Percentiles rank a stretch among this genome's conserved stretches.
Evolutionary conservation across 2,329 filamentous ascomycete genomes (phyloP).

Genomic region (Calonectria ilicicola): DNA sequence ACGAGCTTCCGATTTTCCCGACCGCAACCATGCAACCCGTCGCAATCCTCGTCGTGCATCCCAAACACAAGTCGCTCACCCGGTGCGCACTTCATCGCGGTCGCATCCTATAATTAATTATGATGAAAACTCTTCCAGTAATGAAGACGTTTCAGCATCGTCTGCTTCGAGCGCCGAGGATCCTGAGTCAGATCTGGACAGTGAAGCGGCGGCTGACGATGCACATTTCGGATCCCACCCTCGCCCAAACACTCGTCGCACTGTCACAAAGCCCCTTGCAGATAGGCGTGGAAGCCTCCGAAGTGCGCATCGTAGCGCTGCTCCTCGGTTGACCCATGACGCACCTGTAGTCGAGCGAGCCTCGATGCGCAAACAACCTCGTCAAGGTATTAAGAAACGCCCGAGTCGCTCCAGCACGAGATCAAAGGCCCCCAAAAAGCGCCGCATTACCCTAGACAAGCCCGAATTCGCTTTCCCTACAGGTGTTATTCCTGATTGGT

Average conservation of each 20-base stretch:
- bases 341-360: background rate
- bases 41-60: constrained; percentile 40
- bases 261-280: background rate
- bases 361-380: background rate
- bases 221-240: constrained; percentile 13
- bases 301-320: constrained; percentile 29
- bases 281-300: constrained; percentile 17
- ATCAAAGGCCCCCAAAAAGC: constrained; percentile 34
- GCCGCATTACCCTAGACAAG: constrained; percentile 22
- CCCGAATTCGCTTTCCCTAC: constrained; percentile 20
- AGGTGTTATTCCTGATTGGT: constrained; percentile 64
- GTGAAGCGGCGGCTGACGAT: constrained; percentile 16
- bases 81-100: constrained; percentile 30
- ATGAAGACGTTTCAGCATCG: constrained; percentile 25
- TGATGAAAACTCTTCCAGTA: constrained; percentile 27
- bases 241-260: constrained; percentile 13
- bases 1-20: constrained; percentile 36
- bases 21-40: constrained; percentile 25
- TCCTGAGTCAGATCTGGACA: constrained; percentile 28
- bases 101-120: constrained; percentile 23
- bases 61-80: constrained; percentile 16
- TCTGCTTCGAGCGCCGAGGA: constrained; percentile 20
- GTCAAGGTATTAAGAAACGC: constrained; percentile 30
- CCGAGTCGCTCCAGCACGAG: constrained; percentile 16
- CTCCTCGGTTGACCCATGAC: constrained; percentile 13